phyloP scores from a whole-genome alignment of 495 filamentous ascomycete species.

The Aspergillus leporis region DNA sequence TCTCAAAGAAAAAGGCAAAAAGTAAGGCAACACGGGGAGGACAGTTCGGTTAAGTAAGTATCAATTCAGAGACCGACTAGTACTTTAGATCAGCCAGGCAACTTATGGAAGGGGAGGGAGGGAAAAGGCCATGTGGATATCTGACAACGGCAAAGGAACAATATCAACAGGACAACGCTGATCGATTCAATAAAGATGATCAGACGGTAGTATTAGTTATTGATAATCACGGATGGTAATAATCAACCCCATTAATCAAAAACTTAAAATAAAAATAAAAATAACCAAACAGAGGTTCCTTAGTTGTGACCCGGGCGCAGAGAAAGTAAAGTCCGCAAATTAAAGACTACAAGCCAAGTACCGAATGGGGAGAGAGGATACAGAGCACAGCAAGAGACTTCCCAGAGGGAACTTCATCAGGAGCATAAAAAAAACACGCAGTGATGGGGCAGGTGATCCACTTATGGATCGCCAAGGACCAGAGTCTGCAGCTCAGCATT shows the following conservation, averaged over 20 bases:
- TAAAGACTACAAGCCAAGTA: neutral
- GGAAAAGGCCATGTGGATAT: neutral
- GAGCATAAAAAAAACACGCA: constrained; percentile 7
- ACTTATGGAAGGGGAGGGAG: neutral
- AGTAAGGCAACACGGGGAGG: constrained; percentile 2
- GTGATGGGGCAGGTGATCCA: constrained; percentile 19
- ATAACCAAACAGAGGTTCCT: neutral
- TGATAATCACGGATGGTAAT: neutral
- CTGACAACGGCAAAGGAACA: neutral
- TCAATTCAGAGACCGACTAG: neutral
- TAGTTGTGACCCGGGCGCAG: neutral
- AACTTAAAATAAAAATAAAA: neutral
- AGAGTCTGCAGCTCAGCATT: neutral
- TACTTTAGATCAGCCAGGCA: neutral
- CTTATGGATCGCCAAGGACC: constrained; percentile 19
- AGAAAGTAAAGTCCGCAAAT: neutral
- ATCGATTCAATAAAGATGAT: constrained; percentile 5
- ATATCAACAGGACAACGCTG: constrained; percentile 3
- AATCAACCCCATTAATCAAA: neutral
- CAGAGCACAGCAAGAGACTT: neutral
- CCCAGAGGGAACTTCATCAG: neutral
- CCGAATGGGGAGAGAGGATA: neutral
- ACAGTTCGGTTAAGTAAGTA: neutral
- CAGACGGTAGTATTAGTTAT: neutral
- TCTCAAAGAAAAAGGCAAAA: neutral